phyloP scores from a whole-genome alignment of 1,284 basidiomycete genomes.

The Ustilago lituana region DNA sequence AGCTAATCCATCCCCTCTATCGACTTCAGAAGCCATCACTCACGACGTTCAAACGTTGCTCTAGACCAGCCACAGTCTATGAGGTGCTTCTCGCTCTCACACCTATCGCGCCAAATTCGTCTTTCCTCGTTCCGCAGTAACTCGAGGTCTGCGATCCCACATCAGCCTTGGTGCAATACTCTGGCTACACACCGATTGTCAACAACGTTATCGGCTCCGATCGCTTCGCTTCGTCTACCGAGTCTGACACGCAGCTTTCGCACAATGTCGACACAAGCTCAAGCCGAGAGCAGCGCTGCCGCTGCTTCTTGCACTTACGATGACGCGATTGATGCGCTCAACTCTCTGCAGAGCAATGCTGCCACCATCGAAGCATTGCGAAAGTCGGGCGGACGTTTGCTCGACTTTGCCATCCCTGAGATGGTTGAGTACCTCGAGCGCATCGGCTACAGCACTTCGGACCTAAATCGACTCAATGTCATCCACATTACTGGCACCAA shows the following conservation, averaged over 20 bases:
- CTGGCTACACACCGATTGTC: too few relatives aligned
- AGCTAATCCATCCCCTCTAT: too few relatives aligned
- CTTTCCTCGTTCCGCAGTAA: neutral
- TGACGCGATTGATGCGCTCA: conserved; percentile 86
- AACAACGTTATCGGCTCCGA: too few relatives aligned
- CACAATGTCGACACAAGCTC: conserved; percentile 15
- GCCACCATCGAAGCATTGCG: conserved; percentile 85
- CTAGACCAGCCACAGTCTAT: conserved; percentile 5
- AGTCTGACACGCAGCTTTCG: neutral
- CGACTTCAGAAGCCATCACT: too few relatives aligned
- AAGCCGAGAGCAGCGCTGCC: conserved; percentile 1
- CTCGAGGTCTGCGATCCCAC: neutral
- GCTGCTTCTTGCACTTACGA: conserved; percentile 60
- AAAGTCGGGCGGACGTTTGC: conserved; percentile 78
- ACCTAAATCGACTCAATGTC: conserved; percentile 88
- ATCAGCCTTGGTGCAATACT: neutral
- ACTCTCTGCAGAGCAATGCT: conserved; percentile 93
- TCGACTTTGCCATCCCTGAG: conserved; percentile 80
- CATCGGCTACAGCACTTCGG: conserved; percentile 82
- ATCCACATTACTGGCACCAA: conserved; percentile 98
- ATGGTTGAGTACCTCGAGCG: conserved; percentile 88
- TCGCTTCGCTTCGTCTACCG: too few relatives aligned
- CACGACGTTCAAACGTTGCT: too few relatives aligned
- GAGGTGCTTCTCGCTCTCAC: conserved; percentile 5
- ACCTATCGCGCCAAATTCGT: neutral